Conservation (phyloP, 2,329 filamentous ascomycete species). For the Gremmenia infestans region DNA sequence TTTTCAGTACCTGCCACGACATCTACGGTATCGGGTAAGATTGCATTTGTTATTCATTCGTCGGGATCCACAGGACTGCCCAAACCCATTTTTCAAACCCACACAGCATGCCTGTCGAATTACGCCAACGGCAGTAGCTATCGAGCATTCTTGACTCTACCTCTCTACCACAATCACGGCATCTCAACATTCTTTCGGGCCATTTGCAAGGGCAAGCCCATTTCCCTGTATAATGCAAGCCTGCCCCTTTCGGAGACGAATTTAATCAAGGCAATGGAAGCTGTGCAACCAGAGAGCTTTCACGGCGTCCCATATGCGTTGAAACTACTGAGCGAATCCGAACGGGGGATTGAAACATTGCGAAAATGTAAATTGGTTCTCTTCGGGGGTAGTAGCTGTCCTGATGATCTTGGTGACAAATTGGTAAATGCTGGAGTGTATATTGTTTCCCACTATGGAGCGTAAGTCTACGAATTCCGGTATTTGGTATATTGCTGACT, state of each 20-base stretch:
- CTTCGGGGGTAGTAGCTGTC: conserved; percentile 53
- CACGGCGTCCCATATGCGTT: conserved; percentile 59
- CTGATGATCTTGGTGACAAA: conserved; percentile 51
- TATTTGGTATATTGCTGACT: conserved; percentile 12
- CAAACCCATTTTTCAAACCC: conserved; percentile 56
- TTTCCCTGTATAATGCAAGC: conserved; percentile 49
- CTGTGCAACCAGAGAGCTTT: conserved; percentile 46
- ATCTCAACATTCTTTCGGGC: conserved; percentile 50
- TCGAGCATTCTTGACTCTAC: conserved; percentile 38
- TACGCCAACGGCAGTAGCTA: background rate
- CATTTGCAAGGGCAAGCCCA: conserved; percentile 43
- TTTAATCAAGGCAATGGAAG: conserved; percentile 39
- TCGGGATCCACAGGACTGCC: conserved; percentile 54
- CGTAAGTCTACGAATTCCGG: conserved; percentile 33
- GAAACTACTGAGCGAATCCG: conserved; percentile 55
- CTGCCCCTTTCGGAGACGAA: conserved; percentile 49
- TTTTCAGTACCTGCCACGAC: background rate
- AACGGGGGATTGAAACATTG: conserved; percentile 47
- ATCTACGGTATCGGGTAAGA: conserved; percentile 9
- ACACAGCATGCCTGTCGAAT: conserved; percentile 45
- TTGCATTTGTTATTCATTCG: conserved; percentile 26
- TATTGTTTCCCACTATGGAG: conserved; percentile 52
- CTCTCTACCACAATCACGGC: conserved; percentile 55
- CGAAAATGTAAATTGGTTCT: conserved; percentile 46
- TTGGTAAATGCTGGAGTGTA: conserved; percentile 49